Evolutionary conservation across 352 stramenopile species (phyloP), one percentile per base, ranked within the genome.

Genomic region (Phytophthora fragariaefolia): DNA sequence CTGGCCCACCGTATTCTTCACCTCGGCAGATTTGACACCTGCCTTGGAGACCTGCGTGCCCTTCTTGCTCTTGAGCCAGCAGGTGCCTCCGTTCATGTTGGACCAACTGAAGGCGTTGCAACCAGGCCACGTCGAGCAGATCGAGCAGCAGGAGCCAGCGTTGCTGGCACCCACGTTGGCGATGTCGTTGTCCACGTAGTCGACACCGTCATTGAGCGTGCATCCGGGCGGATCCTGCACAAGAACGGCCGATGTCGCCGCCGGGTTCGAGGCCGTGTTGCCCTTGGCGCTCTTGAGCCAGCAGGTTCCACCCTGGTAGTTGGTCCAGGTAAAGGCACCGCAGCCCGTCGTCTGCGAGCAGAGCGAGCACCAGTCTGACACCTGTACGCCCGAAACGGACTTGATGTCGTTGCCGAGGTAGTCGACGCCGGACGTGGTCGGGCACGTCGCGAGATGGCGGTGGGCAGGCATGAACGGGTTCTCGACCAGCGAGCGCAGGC

Each of bases 341-440:
- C 69, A 77, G 15, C 20, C 51, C 0, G 24, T 12, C 2, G 59
- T 68, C 24, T 66, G 43, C 26, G 58, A 63, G 58, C 74, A 82
- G 6, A 69, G 34, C 6, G 45, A 51, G 58, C 69, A 83, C 58
- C 69, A 80, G 27, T 68, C 65, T 15, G 53, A 59, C 3, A 63
- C 57, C 6, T 63, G 45, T 3, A 57, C 34, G 20, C 49, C 58
- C 23, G 26, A 48, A 10, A 62, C 61, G 42, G 32, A 42, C n/a
- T 71, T 66, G 24, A 89, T 69, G 54, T 86, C 75, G 53, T 74
- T 81, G 50, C 71, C 77, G 6, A 79, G 66, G 46, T 82, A 89
- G 60, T 87, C 80, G 36, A 81, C 60, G 28, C 66, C 74, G 2
- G 62, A 6, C 6, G 71, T 69, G 15, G 71, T 74, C n/a, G 62